phyloP scores from a whole-genome alignment of 306 rosid species.

The Casuarina cunninghamiana region DNA sequence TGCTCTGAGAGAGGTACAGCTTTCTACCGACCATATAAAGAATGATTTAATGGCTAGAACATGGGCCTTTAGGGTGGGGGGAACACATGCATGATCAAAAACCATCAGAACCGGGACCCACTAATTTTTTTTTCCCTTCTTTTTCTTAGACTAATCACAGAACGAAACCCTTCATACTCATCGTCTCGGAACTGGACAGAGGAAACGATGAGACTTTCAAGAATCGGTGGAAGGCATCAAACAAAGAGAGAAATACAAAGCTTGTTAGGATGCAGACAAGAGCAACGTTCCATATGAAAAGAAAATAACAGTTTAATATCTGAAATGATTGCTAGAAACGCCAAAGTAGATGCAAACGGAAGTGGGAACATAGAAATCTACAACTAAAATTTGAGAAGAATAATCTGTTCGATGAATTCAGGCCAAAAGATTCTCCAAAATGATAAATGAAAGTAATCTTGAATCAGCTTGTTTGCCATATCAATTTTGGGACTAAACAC shows the following conservation, averaged over 20 bases:
- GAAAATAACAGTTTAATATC: neutral
- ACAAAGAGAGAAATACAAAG: neutral
- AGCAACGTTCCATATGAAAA: neutral
- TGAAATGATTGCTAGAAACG: neutral
- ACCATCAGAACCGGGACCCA: constrained; percentile 8
- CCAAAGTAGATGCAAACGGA: neutral
- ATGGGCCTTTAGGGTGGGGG: neutral
- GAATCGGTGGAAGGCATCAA: neutral
- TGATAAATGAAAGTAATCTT: neutral
- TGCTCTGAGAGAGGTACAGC: neutral
- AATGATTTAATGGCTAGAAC: neutral
- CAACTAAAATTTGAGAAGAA: neutral
- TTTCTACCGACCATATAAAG: neutral
- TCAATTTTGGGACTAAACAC: neutral
- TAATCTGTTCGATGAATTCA: neutral
- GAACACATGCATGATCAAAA: constrained; percentile 8
- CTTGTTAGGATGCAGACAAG: neutral
- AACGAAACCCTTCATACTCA: neutral
- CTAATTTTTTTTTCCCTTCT: neutral
- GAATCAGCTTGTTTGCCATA: neutral
- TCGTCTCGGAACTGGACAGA: neutral
- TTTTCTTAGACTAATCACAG: neutral
- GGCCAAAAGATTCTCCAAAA: neutral
- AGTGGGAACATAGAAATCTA: neutral
- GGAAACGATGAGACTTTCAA: neutral